Base-by-base conservation (phyloP, 495 filamentous ascomycete species). In the Amorphotheca resinae region DNA sequence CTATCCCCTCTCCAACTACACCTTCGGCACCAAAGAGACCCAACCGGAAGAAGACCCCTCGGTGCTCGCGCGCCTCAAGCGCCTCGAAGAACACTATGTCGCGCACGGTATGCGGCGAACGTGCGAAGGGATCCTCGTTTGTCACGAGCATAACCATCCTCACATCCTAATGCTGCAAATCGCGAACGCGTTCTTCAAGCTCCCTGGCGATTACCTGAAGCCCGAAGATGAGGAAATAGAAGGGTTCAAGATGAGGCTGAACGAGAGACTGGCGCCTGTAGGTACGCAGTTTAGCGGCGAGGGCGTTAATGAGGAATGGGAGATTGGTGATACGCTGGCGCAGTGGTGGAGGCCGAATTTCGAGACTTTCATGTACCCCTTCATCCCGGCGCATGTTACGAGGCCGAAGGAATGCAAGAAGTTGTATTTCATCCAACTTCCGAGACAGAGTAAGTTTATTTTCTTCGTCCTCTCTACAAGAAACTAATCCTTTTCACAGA, bases 281-380 rank as follows among this genome's bases (percentile, higher is more conserved):
- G 87, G 88, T 22, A 82, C 77, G 28, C 79, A 93, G 38, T 86
- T 88, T 63, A 81, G 79, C 30, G 86, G 87, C 42, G 79, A 91
- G 59, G 84, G 85, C 46, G 84, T 84, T 5, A 86, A 82, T 45
- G 76, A 81, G 45, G 85, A 93, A 50, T 98, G 91, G 91, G 72
- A 93, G 57, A 80, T 98, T 58, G 84, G 81, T 44, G 88, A 95
- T 53, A 93, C 87, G 2, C 72, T 98, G 35, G 89, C 91, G 28
- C 87, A 94, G 65, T 98, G 93, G 91, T 98, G 87, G 87, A 70
- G 91, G 21, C 91, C 91, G 32, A 96, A 95, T 65, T 95, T 96
- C 56, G 91, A 98, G 68, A 98, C 91, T 1, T 96, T 95, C 69
- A 95, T 95, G 91, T 98, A 98, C 61, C 91, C 91, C 0, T 98